Percentiles rank a stretch among this genome's conserved stretches.
Evolutionary conservation across 805 yeast genomes (phyloP).

Genomic region (Cyberlindnera mycetangii): DNA sequence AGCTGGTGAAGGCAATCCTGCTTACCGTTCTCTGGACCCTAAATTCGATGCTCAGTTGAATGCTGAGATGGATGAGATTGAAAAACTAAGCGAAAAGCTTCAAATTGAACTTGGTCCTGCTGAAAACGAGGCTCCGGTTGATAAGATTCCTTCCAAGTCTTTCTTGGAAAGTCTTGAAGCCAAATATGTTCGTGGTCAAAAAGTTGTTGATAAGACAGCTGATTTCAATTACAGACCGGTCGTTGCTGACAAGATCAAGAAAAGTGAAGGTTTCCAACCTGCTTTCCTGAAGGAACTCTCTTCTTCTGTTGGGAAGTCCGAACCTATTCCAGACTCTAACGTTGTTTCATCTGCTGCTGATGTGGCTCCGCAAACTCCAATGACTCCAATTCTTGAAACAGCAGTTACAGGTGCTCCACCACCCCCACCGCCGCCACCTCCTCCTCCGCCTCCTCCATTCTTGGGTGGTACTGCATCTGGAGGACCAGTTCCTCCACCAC

Average conservation of each 20-base stretch:
- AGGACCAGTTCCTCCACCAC: conserved; percentile 17
- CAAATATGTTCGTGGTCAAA: conserved; percentile 45
- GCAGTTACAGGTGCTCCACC: conserved; percentile 33
- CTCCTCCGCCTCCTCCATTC: conserved; percentile 29
- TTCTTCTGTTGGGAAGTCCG: conserved; percentile 43
- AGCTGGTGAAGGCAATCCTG: conserved; percentile 11
- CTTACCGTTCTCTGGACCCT: conserved; percentile 33
- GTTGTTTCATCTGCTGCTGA: conserved; percentile 8
- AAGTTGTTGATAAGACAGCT: conserved; percentile 22
- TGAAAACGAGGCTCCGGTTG: not conserved
- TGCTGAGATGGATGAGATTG: conserved; percentile 33
- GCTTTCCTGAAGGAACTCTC: conserved; percentile 52
- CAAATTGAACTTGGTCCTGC: conserved; percentile 16
- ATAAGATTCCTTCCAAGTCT: conserved; percentile 21
- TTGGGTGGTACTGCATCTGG: not conserved
- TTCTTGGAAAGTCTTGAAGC: conserved; percentile 37
- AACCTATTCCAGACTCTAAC: conserved; percentile 15
- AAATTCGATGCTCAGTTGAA: conserved; percentile 39
- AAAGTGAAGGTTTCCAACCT: conserved; percentile 40
- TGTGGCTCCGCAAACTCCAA: conserved; percentile 20
- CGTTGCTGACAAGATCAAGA: conserved; percentile 31
- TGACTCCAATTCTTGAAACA: conserved; percentile 23
- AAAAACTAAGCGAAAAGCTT: conserved; percentile 23
- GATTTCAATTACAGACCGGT: conserved; percentile 21
- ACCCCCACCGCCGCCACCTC: conserved; percentile 13